Conservation (phyloP, 2,329 filamentous ascomycete genomes). For the Leptosphaerulina australis region DNA sequence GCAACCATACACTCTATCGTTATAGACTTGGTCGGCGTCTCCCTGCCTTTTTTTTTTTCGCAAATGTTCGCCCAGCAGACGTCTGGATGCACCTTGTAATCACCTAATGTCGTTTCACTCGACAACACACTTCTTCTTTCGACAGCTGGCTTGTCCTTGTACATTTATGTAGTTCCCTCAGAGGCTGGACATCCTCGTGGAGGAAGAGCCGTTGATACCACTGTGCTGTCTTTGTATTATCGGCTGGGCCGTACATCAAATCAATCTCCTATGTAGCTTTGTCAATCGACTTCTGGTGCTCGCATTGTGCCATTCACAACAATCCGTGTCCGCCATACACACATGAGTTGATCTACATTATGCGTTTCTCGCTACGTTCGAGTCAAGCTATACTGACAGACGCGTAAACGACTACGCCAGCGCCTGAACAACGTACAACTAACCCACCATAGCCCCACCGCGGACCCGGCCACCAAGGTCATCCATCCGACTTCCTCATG, state of each 20-base stretch:
- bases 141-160: constrained; percentile 17
- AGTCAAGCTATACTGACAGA: not conserved
- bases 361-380: not conserved
- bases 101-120: constrained; percentile 14
- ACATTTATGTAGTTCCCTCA: constrained; percentile 7
- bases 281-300: constrained; percentile 8
- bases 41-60: not conserved
- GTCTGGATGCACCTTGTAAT: constrained; percentile 19
- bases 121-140: constrained; percentile 7
- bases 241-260: constrained; percentile 15
- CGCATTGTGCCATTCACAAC: constrained; percentile 2
- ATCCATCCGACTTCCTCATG: not conserved
- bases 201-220: constrained; percentile 10
- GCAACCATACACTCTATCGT: constrained; percentile 9
- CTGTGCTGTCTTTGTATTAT: constrained; percentile 9
- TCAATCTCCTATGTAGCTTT: constrained; percentile 15
- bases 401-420: not conserved
- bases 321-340: not conserved
- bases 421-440: not conserved
- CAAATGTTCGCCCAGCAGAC: constrained; percentile 12
- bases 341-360: not conserved
- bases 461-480: not conserved
- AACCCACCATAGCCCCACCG: not conserved
- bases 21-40: constrained; percentile 13
- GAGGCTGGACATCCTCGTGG: constrained; percentile 1